Evolutionary conservation across 371 early-diverging fungal genomes (phyloP).

Genomic region (Mortierella sp.): DNA sequence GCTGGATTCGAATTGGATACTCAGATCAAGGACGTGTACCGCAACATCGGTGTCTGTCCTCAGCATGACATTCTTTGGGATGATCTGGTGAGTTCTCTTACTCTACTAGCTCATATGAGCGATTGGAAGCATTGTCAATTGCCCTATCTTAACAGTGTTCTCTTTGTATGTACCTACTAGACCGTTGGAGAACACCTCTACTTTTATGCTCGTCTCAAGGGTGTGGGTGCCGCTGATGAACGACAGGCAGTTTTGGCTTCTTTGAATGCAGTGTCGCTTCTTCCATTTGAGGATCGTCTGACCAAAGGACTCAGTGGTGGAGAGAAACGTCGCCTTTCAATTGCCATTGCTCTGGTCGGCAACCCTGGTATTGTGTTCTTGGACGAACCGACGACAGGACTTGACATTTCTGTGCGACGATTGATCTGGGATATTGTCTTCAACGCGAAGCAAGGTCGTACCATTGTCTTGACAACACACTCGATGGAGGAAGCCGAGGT

Average conservation of each 20-base stretch:
- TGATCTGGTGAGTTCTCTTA: conserved; percentile 57
- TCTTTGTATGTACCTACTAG: conserved; percentile 6
- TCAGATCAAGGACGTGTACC: conserved; percentile 68
- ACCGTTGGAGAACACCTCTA: conserved; percentile 78
- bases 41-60: conserved; percentile 78
- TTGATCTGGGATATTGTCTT: conserved; percentile 77
- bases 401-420: conserved; percentile 76
- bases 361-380: conserved; percentile 68
- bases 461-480: conserved; percentile 75
- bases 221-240: conserved; percentile 62
- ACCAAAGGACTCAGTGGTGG: conserved; percentile 71
- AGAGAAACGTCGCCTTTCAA: conserved; percentile 71
- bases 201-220: conserved; percentile 80
- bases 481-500: conserved; percentile 86
- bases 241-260: conserved; percentile 57
- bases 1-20: conserved; percentile 70
- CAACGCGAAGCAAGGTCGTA: conserved; percentile 64
- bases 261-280: conserved; percentile 63
- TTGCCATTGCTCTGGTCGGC: conserved; percentile 70
- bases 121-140: background rate
- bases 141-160: background rate
- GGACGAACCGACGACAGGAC: conserved; percentile 76
- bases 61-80: conserved; percentile 84
- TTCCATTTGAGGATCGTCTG: conserved; percentile 59
- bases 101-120: background rate